These are phyloP conservation scores for Phytopythium mirpurense DNA, from an alignment of 352 stramenopile species.

Conservation along the genomic window DNA sequence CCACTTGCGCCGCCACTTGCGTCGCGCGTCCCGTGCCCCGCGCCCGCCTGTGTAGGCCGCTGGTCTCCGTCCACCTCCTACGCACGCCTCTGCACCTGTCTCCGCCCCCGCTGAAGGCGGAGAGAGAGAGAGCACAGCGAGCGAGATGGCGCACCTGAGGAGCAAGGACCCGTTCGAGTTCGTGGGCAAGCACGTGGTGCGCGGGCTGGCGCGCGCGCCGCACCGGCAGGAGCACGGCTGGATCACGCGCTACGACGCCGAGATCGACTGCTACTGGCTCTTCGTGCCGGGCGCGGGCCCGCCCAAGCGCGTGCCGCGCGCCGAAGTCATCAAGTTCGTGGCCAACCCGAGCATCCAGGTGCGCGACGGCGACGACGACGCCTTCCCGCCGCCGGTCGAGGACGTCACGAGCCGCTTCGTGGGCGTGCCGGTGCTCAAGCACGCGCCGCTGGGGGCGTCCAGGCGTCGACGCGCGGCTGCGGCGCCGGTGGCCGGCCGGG, in stretches of 20 bases:
- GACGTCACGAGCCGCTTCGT: slow-evolving; percentile 51
- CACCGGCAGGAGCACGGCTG: slow-evolving; percentile 42
- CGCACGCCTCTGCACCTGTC: no score
- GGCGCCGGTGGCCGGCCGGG: slow-evolving; percentile 17
- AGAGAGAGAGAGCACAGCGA: background rate
- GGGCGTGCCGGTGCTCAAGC: slow-evolving; percentile 20
- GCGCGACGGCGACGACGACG: slow-evolving; percentile 34
- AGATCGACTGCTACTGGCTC: slow-evolving; percentile 59
- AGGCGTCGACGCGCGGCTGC: background rate
- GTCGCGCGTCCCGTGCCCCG: no score
- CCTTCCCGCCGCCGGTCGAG: slow-evolving; percentile 42
- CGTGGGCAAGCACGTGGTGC: slow-evolving; percentile 55
- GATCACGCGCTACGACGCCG: slow-evolving; percentile 66
- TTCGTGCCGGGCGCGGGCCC: slow-evolving; percentile 39
- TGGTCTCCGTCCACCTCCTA: no score
- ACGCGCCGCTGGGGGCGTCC: background rate
- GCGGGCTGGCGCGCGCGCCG: slow-evolving; percentile 10
- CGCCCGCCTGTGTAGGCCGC: no score
- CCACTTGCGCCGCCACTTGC: no score
- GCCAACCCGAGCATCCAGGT: slow-evolving; percentile 49
- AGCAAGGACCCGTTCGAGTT: slow-evolving; percentile 62
- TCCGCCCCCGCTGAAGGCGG: no score
- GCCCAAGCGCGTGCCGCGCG: slow-evolving; percentile 28
- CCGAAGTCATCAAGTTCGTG: slow-evolving; percentile 62
- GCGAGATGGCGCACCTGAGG: slow-evolving; percentile 27